Conservation (phyloP, 495 filamentous ascomycete genomes). For the Penicillium paxilli region DNA sequence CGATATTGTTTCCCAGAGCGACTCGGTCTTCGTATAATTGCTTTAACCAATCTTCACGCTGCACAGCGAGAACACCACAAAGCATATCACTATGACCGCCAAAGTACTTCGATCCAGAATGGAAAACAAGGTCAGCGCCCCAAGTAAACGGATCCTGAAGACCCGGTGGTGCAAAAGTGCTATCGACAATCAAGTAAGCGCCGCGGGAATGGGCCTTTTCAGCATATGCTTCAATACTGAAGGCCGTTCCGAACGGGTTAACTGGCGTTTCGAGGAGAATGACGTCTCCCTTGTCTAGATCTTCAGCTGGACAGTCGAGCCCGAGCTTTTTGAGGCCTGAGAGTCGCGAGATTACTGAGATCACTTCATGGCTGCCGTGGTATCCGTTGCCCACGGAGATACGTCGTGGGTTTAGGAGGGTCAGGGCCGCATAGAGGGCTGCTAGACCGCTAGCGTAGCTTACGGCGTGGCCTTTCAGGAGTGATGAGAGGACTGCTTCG, state of each 20-base stretch:
- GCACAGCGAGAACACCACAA: conserved; percentile 71
- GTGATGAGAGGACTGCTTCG: conserved; percentile 67
- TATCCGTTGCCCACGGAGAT: conserved; percentile 78
- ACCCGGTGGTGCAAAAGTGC: conserved; percentile 86
- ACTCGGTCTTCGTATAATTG: conserved; percentile 61
- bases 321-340: conserved; percentile 62
- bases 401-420: conserved; percentile 68
- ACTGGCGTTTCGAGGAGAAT: conserved; percentile 85
- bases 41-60: conserved; percentile 51
- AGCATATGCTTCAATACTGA: conserved; percentile 63
- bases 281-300: conserved; percentile 68
- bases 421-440: conserved; percentile 76
- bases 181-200: conserved; percentile 75
- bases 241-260: conserved; percentile 79
- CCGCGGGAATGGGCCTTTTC: conserved; percentile 65
- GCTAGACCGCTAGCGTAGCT: conserved; percentile 79
- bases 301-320: conserved; percentile 54
- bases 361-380: conserved; percentile 83
- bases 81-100: conserved; percentile 89
- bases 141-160: conserved; percentile 76
- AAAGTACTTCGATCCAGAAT: conserved; percentile 87
- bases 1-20: conserved; percentile 74
- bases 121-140: conserved; percentile 81
- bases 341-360: conserved; percentile 64
- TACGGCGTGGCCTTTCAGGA: conserved; percentile 64